Base-by-base conservation (phyloP, 2,329 filamentous ascomycete species). In the Elsinoe necatrix region DNA sequence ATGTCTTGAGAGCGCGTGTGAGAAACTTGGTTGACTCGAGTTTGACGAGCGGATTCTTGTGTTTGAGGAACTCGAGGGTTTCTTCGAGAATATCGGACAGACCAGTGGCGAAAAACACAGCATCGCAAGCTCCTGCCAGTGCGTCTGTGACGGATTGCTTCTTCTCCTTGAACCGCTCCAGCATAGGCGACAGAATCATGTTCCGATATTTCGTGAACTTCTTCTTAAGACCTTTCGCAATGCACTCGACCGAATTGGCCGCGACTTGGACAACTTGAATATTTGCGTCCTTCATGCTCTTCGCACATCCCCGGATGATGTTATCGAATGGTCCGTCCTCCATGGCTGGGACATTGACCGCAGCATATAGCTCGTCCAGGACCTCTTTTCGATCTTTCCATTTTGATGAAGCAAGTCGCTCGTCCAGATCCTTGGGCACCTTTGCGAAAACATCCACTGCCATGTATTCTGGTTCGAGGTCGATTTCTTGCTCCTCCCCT, bases 351-450 rank as follows among this genome's bases (percentile, higher is more conserved):
- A 95, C 85, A 64, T 95, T 95, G 56, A 95, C 72, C 2, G 83
- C 79, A 12, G 81, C 80, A 63, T 85, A 86, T 0, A 96, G 78
- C 8, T 82, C 89, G 60, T 98, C 93, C 2, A 97, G 78, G 0
- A 88, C 89, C 63, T 98, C 93, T 71, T 98, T 98, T 60, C 93
- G 81, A 63, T 98, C 95, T 69, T 98, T 98, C 93, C 93, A 98
- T 69, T 98, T 98, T 0, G 91, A 85, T 8, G 92, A 97, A 0
- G 81, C 85, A 27, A 98, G 75, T 58, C 86, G 84, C 20, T 98
- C 93, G 62, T 82, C 80, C 62, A 96, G 91, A 68, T 90, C 84
- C 37, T 83, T 82, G 0, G 92, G 87, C 2, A 97, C 77, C 64
- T 92, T 93, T 35, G 86, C 79, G 57, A 89, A 72, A 0, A 96